phyloP scores from a whole-genome alignment of 2,329 filamentous ascomycete genomes.

The Claviceps pusilla region DNA sequence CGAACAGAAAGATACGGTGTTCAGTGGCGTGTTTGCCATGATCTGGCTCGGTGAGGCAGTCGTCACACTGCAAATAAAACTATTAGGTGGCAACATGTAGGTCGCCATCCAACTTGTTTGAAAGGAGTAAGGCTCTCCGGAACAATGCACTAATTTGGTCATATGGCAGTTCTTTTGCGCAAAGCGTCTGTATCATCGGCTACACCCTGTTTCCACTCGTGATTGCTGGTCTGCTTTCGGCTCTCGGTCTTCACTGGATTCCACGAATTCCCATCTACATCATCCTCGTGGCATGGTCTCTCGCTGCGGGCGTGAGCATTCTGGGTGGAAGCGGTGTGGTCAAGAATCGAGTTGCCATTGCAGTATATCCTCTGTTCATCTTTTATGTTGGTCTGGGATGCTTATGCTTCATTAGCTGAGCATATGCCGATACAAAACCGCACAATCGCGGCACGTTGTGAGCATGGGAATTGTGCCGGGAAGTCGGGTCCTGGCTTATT shows the following conservation, averaged over 20 bases:
- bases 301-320: conserved; percentile 92
- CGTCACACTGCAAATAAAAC: conserved; percentile 94
- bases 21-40: conserved; percentile 90
- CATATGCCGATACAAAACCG: neutral
- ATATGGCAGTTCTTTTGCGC: conserved; percentile 70
- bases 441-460: neutral
- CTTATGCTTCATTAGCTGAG: conserved; percentile 88
- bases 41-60: conserved; percentile 95
- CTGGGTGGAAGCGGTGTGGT: conserved; percentile 89
- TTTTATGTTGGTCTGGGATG: conserved; percentile 91
- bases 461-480: neutral
- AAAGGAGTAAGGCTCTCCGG: neutral
- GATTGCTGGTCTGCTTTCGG: conserved; percentile 79
- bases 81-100: conserved; percentile 92
- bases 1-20: conserved; percentile 75
- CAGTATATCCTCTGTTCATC: conserved; percentile 86
- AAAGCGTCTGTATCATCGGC: conserved; percentile 93
- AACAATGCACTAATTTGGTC: neutral
- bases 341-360: conserved; percentile 83
- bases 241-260: conserved; percentile 63
- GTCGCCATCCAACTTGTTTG: conserved; percentile 21
- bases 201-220: conserved; percentile 97
- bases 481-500: neutral
- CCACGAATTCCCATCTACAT: conserved; percentile 82
- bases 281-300: conserved; percentile 76